phyloP scores from a whole-genome alignment of 2,329 filamentous ascomycete species.

The Talaromyces pinophilus region DNA sequence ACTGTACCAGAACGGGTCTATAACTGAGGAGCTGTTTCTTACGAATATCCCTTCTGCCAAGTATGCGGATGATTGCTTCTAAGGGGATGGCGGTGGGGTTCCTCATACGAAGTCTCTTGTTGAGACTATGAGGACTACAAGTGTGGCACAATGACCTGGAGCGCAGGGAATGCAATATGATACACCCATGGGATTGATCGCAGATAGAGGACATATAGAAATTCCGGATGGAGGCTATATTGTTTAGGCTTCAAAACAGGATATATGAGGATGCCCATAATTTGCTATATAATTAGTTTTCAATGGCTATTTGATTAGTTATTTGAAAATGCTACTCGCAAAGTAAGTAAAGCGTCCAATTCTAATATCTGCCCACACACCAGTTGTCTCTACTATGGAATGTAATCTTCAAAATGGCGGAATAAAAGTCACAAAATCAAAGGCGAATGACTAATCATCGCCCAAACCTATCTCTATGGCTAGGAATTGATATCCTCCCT shows the following conservation, averaged over 20 bases:
- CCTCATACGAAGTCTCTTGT: background rate
- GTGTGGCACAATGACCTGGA: background rate
- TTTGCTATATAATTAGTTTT: background rate
- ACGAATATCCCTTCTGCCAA: background rate
- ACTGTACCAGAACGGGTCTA: background rate
- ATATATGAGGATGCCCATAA: no score
- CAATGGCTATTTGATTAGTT: background rate
- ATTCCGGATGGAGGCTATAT: no score
- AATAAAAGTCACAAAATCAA: background rate
- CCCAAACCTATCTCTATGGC: background rate
- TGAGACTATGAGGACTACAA: background rate
- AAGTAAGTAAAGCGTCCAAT: background rate
- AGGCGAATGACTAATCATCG: background rate
- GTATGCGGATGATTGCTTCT: background rate
- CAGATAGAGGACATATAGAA: no score
- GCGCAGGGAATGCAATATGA: no score
- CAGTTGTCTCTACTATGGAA: background rate
- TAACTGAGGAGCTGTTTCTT: background rate
- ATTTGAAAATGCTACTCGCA: background rate
- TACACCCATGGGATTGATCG: no score
- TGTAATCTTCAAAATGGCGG: background rate
- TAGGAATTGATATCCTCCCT: background rate
- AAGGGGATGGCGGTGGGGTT: background rate
- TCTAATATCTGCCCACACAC: background rate
- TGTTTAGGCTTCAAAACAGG: no score